These are phyloP conservation scores for Aphanocladium album DNA, from an alignment of 2,329 filamentous ascomycete species.

Conservation along the genomic window DNA sequence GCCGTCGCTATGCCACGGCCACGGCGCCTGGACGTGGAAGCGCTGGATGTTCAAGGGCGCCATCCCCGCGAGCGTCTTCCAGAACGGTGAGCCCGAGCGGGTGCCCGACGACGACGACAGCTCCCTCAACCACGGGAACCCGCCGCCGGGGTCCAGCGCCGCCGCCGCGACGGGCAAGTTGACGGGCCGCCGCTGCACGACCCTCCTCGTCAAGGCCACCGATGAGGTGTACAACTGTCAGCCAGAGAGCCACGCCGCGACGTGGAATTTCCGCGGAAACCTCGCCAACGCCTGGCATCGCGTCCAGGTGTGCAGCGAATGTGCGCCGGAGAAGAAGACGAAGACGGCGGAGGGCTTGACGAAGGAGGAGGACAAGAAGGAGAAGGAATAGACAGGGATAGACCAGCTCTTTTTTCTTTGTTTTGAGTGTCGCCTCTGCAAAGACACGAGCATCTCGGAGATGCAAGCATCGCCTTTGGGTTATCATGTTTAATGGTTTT, in stretches of 20 bases:
- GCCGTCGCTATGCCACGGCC: slow-evolving; percentile 31
- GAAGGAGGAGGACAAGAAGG: not conserved
- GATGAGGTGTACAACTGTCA: slow-evolving; percentile 64
- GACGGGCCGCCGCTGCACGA: slow-evolving; percentile 36
- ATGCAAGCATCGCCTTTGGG: not conserved
- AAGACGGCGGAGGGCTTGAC: not conserved
- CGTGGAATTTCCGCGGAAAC: slow-evolving; percentile 61
- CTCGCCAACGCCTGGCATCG: slow-evolving; percentile 64
- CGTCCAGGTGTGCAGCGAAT: slow-evolving; percentile 36
- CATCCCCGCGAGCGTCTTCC: slow-evolving; percentile 33
- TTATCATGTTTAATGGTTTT: not conserved
- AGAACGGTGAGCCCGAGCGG: slow-evolving; percentile 3
- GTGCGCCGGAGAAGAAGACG: slow-evolving; percentile 15
- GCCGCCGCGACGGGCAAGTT: not conserved
- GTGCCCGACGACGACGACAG: slow-evolving; percentile 5
- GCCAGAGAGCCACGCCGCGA: slow-evolving; percentile 54
- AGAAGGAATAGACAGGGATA: not conserved
- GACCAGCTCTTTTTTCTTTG: not conserved
- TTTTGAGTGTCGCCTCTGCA: not conserved
- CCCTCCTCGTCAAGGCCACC: slow-evolving; percentile 59
- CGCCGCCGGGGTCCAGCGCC: not conserved
- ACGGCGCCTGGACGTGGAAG: slow-evolving; percentile 59
- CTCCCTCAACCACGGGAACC: not conserved
- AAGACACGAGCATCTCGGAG: not conserved
- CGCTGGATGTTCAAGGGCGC: slow-evolving; percentile 53